Conservation (phyloP, 148 eudicot species). For the Silene latifolia region DNA sequence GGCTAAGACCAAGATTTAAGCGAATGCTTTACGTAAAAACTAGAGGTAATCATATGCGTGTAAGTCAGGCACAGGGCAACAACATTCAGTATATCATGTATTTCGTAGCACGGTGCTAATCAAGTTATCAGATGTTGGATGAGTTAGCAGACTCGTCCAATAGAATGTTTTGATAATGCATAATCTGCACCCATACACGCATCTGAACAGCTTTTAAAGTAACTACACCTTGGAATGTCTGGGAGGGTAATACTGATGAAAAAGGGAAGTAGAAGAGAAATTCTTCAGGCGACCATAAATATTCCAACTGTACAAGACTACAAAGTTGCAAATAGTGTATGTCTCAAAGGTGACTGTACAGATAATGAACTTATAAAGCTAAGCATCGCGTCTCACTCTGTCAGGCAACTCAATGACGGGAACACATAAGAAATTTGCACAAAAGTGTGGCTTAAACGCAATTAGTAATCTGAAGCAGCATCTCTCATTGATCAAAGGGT, state of each 20-base stretch:
- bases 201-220: neutral
- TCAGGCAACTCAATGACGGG: neutral
- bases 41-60: too few relatives aligned
- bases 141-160: too few relatives aligned
- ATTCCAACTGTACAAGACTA: conserved; percentile 26
- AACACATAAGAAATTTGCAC: conserved; percentile 14
- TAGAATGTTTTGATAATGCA: neutral
- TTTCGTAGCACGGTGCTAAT: too few relatives aligned
- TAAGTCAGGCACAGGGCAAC: too few relatives aligned
- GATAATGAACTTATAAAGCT: neutral
- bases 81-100: too few relatives aligned
- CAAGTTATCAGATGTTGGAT: too few relatives aligned
- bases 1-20: too few relatives aligned
- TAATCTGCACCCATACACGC: neutral
- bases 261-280: neutral
- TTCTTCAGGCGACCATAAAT: neutral
- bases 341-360: conserved; percentile 23
- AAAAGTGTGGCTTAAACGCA: conserved; percentile 6
- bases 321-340: conserved; percentile 17
- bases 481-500: conserved; percentile 1
- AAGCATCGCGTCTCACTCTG: neutral
- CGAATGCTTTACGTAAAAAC: too few relatives aligned
- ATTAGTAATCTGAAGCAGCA: conserved; percentile 11
- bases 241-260: neutral
- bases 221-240: neutral